phyloP scores from a whole-genome alignment of 805 yeast species.

The Saturnispora silvae region DNA sequence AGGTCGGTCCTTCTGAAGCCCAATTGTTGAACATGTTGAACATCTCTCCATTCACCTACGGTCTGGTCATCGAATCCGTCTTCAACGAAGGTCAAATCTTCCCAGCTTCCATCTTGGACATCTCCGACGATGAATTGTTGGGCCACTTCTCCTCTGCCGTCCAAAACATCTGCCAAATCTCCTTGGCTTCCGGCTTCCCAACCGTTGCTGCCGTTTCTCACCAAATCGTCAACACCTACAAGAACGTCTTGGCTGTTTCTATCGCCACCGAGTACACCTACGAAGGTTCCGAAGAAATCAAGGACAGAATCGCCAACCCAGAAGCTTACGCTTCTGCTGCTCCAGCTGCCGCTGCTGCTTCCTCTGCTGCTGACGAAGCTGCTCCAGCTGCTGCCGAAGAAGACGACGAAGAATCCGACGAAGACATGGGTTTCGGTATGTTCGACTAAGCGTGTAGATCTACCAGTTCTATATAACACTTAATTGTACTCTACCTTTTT shows the following conservation, averaged over 20 bases:
- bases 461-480: not conserved
- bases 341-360: constrained; percentile 86
- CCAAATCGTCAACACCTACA: constrained; percentile 98
- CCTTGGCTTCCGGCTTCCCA: constrained; percentile 98
- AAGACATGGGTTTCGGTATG: constrained; percentile 97
- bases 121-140: constrained; percentile 94
- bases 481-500: too few relatives aligned
- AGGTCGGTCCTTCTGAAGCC: constrained; percentile 99
- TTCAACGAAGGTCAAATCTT: constrained; percentile 98
- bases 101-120: constrained; percentile 94
- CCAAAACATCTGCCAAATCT: constrained; percentile 87
- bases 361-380: constrained; percentile 46
- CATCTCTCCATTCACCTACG: constrained; percentile 99
- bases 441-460: constrained; percentile 60
- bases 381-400: constrained; percentile 67
- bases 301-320: constrained; percentile 99
- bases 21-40: constrained; percentile 96
- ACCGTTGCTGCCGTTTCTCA: constrained; percentile 98
- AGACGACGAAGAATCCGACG: constrained; percentile 30
- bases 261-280: constrained; percentile 97
- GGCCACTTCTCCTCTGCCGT: constrained; percentile 87
- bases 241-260: constrained; percentile 95
- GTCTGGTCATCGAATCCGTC: constrained; percentile 93
- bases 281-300: constrained; percentile 98
- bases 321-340: constrained; percentile 99